A percentile compares a stretch with the other conserved stretches of the same genome.
These are phyloP conservation scores for Forsythia suspensa DNA, from an alignment of 257 asterid genomes.

Conservation along the genomic window DNA sequence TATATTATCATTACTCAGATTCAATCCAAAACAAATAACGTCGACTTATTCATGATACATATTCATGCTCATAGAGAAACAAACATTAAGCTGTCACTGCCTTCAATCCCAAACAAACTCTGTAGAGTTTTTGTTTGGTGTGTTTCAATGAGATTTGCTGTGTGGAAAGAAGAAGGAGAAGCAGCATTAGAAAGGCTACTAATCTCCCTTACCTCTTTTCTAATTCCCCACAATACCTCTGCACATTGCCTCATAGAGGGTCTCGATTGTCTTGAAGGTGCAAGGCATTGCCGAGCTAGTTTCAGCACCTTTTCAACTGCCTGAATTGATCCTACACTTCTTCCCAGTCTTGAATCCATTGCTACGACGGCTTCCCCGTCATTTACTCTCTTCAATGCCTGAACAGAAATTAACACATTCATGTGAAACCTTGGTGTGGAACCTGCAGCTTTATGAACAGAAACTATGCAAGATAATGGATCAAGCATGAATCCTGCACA, in stretches of 20 bases:
- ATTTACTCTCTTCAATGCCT: constrained; percentile 57
- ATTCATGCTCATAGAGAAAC: constrained; percentile 32
- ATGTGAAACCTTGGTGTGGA: neutral
- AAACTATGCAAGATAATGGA: neutral
- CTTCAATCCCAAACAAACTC: constrained; percentile 29
- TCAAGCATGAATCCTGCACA: neutral
- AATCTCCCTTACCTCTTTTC: constrained; percentile 43
- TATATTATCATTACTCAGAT: neutral
- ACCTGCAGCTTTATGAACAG: neutral
- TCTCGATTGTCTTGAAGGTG: constrained; percentile 54
- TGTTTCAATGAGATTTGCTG: constrained; percentile 28
- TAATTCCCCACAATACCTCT: constrained; percentile 57
- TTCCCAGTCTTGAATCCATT: constrained; percentile 63
- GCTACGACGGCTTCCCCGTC: constrained; percentile 46
- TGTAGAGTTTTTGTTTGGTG: constrained; percentile 12
- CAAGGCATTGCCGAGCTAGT: constrained; percentile 61
- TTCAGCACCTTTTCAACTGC: constrained; percentile 57
- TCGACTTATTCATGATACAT: neutral
- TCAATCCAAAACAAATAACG: neutral
- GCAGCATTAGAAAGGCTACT: neutral
- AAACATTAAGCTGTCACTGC: constrained; percentile 35
- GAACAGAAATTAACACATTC: constrained; percentile 7
- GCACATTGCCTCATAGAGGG: constrained; percentile 75
- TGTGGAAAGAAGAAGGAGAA: constrained; percentile 13
- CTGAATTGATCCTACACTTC: constrained; percentile 41